Base-by-base conservation (phyloP, 2,329 filamentous ascomycete species). In the Albophoma yamanashiensis region DNA sequence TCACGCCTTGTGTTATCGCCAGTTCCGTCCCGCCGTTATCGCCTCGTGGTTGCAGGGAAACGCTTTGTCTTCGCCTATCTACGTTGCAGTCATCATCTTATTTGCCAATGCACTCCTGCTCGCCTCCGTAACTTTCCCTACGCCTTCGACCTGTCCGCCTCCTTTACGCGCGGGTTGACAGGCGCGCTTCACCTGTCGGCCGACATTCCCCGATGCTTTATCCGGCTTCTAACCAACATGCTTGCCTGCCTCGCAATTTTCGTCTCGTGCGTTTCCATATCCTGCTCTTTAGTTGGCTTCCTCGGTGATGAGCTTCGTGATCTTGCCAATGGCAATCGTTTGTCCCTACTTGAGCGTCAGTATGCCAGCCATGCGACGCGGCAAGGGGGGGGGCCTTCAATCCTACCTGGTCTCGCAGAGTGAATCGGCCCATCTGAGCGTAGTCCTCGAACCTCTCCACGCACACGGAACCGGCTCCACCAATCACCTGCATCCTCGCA, bases 271-370 rank as follows among this genome's bases (percentile, higher is more conserved):
- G 1, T 8, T 22, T 7, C 50, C 11, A 4, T 11, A 11, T 38
- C 20, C 20, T 34, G 31, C 20, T 36, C 31, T 55, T 56, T 56
- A 62, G 36, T 53, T 58, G 43, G 25, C 25, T 20, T 62, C 61
- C 3, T 77, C 74, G 9, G 71, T 77, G 68, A 85, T 80, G 64
- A 99, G 83, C 82, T 92, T 97, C 62, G 91, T 97, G 74, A 99
- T 95, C 84, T 99, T 99, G 71, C 94, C 94, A 78, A 99, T 99
- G 60, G 94, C 94, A 79, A 99, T 97, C 0, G 94, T 99, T 89
- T 97, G 93, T 69, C 94, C 94, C 87, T 97, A 71, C 59, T 71
- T 58, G 64, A 31, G 59, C 15, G 59, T 60, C 31, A 60, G 56
- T 27, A 42, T 43, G 55, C 36, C 14, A 4, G 20, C 40, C 6